These are phyloP conservation scores for Penicillium cosmopolitanum DNA, from an alignment of 495 filamentous ascomycete genomes.

Conservation along the genomic window DNA sequence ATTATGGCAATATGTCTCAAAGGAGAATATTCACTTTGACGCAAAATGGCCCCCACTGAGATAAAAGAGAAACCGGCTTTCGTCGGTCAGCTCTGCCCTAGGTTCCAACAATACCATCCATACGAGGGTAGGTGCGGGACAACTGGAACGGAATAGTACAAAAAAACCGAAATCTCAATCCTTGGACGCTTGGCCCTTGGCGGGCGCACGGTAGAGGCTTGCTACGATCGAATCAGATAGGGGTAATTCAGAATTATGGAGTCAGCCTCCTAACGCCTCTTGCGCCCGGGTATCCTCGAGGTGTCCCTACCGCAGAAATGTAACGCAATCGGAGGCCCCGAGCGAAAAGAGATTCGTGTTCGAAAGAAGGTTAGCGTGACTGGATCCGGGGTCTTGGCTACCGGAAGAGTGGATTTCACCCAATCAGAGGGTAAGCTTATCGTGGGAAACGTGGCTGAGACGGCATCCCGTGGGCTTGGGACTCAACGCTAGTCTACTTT, in stretches of 20 bases:
- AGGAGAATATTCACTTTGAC: not conserved
- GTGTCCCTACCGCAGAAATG: not conserved
- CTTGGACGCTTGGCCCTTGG: not conserved
- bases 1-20: no score
- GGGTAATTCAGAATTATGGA: not conserved
- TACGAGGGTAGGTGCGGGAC: not conserved
- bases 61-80: not conserved
- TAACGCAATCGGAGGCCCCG: slow-evolving; percentile 5
- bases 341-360: not conserved
- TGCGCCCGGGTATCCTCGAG: not conserved
- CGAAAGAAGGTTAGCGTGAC: not conserved
- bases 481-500: no score
- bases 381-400: not conserved
- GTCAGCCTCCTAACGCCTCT: not conserved
- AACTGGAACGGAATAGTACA: not conserved
- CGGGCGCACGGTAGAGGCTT: not conserved
- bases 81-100: not conserved
- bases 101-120: not conserved
- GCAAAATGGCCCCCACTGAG: not conserved
- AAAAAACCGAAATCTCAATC: not conserved
- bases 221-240: not conserved
- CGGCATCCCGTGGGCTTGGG: not conserved
- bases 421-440: not conserved
- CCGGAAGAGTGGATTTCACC: not conserved
- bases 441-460: slow-evolving; percentile 1